Evolutionary conservation across 1,284 basidiomycete species (phyloP), one percentile per base, ranked within the genome.

Genomic region (Hortiboletus rubellus): DNA sequence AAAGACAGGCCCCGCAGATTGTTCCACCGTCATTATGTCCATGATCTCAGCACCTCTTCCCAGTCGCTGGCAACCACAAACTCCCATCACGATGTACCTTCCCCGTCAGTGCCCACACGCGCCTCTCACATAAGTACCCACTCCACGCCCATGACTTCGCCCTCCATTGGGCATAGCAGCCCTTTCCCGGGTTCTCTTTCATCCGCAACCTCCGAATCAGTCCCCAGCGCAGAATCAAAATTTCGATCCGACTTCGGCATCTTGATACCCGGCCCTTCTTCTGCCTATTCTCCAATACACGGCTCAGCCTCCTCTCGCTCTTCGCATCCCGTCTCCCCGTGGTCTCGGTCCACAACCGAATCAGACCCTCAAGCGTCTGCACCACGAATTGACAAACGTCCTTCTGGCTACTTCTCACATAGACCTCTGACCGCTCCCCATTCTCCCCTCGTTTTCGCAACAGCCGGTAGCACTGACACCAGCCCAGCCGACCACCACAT

Each of bases 181-280:
- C 47, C 55, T 2, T 60, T 72, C 17, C 55, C 55, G 0, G 50
- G 54, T 5, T 67, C 69, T 0, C 55, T 61, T 12, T 70, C 69
- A 3, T 72, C 65, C n/a, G 57, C 58, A 9, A 65, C 70, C 0
- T 72, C 71, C 50, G 70, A 72, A n/a, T 72, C 64, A 0, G 33
- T 33, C 0, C 59, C 63, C 5, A 51, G 46, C 17, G 11, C 59
- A 7, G 64, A 60, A 18, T 50, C 60, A 14, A 54, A 49, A 30
- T 56, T 49, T 51, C 54, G 44, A 22, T 66, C 63, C 54, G 65
- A 73, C 11, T 58, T 60, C 24, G 60, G 59, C 41, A 27, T 57
- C 17, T 46, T 66, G 37, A 51, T 52, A 0, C 46, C 55, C 24
- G 50, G 34, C 11, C 50, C 64, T 27, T 59, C 55, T 18, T 49